These are phyloP conservation scores for Thozetella sp. DNA, from an alignment of 495 filamentous ascomycete species.

Conservation along the genomic window DNA sequence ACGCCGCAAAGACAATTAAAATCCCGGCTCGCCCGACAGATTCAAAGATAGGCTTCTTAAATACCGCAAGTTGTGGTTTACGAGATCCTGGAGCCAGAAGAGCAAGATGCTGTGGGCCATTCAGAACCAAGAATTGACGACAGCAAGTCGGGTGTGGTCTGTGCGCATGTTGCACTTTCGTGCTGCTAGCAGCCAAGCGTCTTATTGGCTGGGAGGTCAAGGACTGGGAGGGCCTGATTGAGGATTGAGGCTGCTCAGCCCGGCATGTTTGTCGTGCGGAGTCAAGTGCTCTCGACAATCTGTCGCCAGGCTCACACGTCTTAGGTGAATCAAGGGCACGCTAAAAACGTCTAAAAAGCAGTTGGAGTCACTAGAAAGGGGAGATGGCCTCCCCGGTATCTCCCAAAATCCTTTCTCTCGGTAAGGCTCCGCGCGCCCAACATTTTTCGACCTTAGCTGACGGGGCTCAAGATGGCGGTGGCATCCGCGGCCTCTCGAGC, in stretches of 20 bases:
- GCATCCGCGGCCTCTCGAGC: constrained; percentile 32
- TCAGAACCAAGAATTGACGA: too few species aligned
- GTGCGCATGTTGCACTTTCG: background rate
- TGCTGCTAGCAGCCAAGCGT: background rate
- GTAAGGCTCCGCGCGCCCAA: background rate
- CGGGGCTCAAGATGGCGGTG: constrained; percentile 26
- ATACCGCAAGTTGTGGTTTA: too few species aligned
- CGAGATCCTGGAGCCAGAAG: too few species aligned
- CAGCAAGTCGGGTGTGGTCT: too few species aligned
- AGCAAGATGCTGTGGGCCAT: too few species aligned
- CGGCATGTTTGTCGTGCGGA: background rate
- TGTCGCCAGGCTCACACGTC: background rate
- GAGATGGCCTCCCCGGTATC: background rate
- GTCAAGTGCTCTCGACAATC: background rate
- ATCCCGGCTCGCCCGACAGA: too few species aligned
- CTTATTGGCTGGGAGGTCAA: background rate
- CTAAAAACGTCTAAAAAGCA: background rate
- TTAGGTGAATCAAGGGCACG: background rate
- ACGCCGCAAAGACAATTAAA: too few species aligned
- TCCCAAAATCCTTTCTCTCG: background rate
- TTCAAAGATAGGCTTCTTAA: too few species aligned
- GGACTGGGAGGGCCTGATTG: too few species aligned
- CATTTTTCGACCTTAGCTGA: background rate
- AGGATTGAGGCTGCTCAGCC: background rate
- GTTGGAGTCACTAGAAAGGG: background rate